These are phyloP conservation scores for Senna tora DNA, from an alignment of 306 rosid species.

Conservation along the genomic window DNA sequence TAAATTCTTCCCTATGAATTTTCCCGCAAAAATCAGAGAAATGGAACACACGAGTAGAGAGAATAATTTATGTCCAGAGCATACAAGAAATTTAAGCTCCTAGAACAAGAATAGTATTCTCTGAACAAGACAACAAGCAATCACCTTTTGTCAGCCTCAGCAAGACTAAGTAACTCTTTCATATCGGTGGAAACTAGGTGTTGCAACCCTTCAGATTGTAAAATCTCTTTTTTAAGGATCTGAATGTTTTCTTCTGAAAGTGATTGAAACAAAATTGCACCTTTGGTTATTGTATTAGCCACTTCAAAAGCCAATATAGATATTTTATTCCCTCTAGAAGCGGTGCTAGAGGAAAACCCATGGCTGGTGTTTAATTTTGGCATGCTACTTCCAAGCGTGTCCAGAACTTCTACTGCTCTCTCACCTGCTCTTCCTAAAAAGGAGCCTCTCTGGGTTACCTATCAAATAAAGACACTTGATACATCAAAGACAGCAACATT, in stretches of 20 bases:
- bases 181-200: conserved; percentile 69
- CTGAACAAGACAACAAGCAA: conserved; percentile 28
- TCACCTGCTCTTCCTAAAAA: conserved; percentile 69
- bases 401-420: conserved; percentile 80
- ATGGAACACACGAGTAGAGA: background rate
- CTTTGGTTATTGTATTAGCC: conserved; percentile 88
- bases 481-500: conserved; percentile 19
- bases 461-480: conserved; percentile 35
- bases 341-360: conserved; percentile 57
- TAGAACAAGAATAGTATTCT: conserved; percentile 30
- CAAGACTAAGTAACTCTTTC: conserved; percentile 70
- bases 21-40: conserved; percentile 34
- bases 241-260: conserved; percentile 76
- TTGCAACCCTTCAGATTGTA: conserved; percentile 70
- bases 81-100: conserved; percentile 20
- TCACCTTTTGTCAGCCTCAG: conserved; percentile 93
- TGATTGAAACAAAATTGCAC: conserved; percentile 66
- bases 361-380: conserved; percentile 55
- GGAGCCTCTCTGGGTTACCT: conserved; percentile 61
- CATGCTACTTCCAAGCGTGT: conserved; percentile 77
- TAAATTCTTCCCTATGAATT: conserved; percentile 71
- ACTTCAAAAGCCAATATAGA: conserved; percentile 95
- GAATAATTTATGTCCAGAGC: conserved; percentile 7
- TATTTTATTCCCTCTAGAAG: conserved; percentile 63
- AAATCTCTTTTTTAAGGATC: conserved; percentile 66